Base-by-base conservation (phyloP, 768 basidiomycete genomes). In the Agaricus sinodeliciosus region DNA sequence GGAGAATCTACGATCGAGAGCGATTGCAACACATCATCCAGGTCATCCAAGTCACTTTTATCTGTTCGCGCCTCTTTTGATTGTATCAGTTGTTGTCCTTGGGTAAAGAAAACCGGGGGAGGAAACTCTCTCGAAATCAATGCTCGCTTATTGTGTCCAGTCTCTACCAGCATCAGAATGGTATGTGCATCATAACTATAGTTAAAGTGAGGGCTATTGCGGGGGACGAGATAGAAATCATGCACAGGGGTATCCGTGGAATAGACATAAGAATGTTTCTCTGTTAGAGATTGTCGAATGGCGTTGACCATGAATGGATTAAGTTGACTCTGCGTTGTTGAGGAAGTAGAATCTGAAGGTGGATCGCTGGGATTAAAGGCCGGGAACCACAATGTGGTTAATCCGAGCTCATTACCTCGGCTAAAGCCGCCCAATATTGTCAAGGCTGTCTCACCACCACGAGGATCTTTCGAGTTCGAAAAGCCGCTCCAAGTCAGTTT, bases 401-500 rank as follows among this genome's bases (percentile, higher is more conserved):
- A 65, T 2, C 89, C 89, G 0, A 78, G 68, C 5, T 74, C 67
- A 39, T 84, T 79, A 26, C 69, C 71, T 1, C 68, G 56, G n/a
- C 72, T 65, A 34, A 81, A 71, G 0, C 93, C 93, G n/a, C 93
- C 93, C 9, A 95, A 75, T 18, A 94, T 70, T 1, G 85, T 75
- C 3, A 95, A 69, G 1, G 81, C 72, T 0, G 91, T 92, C 43
- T 81, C 78, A n/a, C 83, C 87, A 39, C 87, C 75, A 62, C 83
- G 69, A 45, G 81, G 74, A 71, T 85, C 82, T 3, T 74, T 61
- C 1, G 81, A 80, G 60, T 85, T 82, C 0, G 84, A 72, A 65
- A 85, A 91, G 0, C 80, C 78, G 51, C 85, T 87, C 93, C 92
- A 96, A 0, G 86, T 72, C 4, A 94, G 71, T 63, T 89, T 93